phyloP scores from a whole-genome alignment of 2,329 filamentous ascomycete species.

The Truncatella angustata region DNA sequence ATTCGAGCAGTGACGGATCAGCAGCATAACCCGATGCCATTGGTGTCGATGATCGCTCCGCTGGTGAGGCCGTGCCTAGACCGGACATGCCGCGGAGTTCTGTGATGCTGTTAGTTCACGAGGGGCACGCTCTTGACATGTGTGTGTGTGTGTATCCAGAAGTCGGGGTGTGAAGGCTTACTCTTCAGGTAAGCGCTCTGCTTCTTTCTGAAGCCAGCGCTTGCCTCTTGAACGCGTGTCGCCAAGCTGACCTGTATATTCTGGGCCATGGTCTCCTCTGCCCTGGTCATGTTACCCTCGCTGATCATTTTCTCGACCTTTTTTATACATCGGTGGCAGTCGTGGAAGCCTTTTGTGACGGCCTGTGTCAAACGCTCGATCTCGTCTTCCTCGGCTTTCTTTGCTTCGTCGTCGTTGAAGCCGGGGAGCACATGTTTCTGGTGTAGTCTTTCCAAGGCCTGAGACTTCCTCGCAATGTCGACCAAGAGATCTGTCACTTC shows the following conservation, averaged over 20 bases:
- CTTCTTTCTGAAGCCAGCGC: constrained; percentile 92
- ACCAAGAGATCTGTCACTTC: constrained; percentile 83
- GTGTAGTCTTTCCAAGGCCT: constrained; percentile 85
- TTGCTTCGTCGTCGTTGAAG: constrained; percentile 92
- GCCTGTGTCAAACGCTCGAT: constrained; percentile 89
- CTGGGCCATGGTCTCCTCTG: constrained; percentile 92
- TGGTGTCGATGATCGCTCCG: constrained; percentile 54
- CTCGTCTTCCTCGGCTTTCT: constrained; percentile 80
- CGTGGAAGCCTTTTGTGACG: constrained; percentile 85
- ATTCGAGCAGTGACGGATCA: constrained; percentile 87
- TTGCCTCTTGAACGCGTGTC: constrained; percentile 84
- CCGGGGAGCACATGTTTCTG: constrained; percentile 96
- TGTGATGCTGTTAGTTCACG: constrained; percentile 33
- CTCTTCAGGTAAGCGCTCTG: constrained; percentile 95
- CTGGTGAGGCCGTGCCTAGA: constrained; percentile 46
- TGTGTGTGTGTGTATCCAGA: too few relatives aligned
- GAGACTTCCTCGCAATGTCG: constrained; percentile 78
- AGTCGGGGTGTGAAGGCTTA: constrained; percentile 42
- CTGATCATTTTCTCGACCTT: constrained; percentile 83
- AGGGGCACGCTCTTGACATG: too few relatives aligned
- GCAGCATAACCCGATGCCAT: constrained; percentile 55
- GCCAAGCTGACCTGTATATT: constrained; percentile 95
- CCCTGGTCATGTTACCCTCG: constrained; percentile 74
- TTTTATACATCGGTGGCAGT: constrained; percentile 86
- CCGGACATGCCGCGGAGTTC: constrained; percentile 74